Percentiles rank a stretch among this genome's conserved stretches.
Evolutionary conservation across 2,329 filamentous ascomycete species (phyloP).

Genomic region (Botryotinia convoluta): DNA sequence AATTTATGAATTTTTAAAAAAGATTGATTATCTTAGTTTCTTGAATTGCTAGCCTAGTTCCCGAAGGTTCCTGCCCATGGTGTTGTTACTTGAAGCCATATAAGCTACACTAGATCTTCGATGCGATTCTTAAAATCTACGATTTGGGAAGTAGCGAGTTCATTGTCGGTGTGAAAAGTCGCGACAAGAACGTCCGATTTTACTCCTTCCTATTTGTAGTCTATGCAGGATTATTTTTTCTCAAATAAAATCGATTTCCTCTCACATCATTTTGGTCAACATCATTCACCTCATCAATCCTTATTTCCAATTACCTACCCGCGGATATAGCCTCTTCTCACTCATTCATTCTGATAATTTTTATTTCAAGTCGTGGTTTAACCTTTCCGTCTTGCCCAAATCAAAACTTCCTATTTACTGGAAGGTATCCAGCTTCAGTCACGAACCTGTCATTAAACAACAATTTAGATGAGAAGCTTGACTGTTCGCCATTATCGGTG

Average conservation of each 20-base stretch:
- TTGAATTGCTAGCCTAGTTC: neutral
- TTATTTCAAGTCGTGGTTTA: neutral
- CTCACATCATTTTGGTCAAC: neutral
- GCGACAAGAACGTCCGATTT: neutral
- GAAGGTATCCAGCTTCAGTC: neutral
- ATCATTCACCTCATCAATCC: neutral
- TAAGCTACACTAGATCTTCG: neutral
- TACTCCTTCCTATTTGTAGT: neutral
- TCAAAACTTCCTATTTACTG: neutral
- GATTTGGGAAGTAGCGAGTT: neutral
- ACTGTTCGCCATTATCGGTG: neutral
- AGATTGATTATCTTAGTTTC: no score
- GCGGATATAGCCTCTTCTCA: neutral
- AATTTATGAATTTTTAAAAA: neutral
- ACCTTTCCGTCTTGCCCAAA: neutral
- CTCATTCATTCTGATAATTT: neutral
- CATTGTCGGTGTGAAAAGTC: neutral
- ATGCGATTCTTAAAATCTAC: no score
- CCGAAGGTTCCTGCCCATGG: neutral
- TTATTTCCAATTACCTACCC: neutral
- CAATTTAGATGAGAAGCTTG: neutral
- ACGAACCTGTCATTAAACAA: neutral
- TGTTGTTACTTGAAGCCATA: neutral
- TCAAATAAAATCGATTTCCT: neutral
- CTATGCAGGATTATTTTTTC: neutral